phyloP scores from a whole-genome alignment of 371 early-diverging fungal species.

The Batkoa obscura region DNA sequence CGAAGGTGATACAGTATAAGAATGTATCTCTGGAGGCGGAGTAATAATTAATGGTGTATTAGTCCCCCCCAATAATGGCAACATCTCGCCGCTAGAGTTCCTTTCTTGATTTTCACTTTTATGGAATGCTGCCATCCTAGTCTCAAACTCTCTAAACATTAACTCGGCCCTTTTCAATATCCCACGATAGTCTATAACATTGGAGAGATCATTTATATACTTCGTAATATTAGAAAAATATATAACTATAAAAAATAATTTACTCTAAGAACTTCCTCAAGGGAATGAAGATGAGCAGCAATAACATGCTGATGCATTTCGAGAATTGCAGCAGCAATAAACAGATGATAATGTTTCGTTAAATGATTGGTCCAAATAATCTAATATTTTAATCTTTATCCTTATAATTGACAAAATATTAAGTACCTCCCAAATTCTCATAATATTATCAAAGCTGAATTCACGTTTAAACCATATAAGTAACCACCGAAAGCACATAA shows the following conservation, averaged over 20 bases:
- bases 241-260: neutral
- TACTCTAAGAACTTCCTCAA: conserved; percentile 80
- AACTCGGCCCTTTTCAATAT: conserved; percentile 53
- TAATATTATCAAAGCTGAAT: conserved; percentile 65
- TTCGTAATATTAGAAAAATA: conserved; percentile 9
- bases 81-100: neutral
- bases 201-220: conserved; percentile 75
- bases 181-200: conserved; percentile 48
- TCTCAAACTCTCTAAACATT: neutral
- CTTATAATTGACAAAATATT: neutral
- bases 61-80: neutral
- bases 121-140: neutral
- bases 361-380: conserved; percentile 71
- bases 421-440: conserved; percentile 64
- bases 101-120: neutral
- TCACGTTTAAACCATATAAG: conserved; percentile 89
- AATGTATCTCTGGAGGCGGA: conserved; percentile 4
- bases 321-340: conserved; percentile 77
- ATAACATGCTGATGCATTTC: conserved; percentile 60
- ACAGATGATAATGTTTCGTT: conserved; percentile 58
- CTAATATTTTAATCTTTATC: conserved; percentile 5
- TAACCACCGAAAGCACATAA: conserved; percentile 92
- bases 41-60: conserved; percentile 1
- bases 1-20: conserved; percentile 2
- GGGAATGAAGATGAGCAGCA: conserved; percentile 45